Base-by-base conservation (phyloP, 1,284 basidiomycete species). In the Naganishia liquefaciens region DNA sequence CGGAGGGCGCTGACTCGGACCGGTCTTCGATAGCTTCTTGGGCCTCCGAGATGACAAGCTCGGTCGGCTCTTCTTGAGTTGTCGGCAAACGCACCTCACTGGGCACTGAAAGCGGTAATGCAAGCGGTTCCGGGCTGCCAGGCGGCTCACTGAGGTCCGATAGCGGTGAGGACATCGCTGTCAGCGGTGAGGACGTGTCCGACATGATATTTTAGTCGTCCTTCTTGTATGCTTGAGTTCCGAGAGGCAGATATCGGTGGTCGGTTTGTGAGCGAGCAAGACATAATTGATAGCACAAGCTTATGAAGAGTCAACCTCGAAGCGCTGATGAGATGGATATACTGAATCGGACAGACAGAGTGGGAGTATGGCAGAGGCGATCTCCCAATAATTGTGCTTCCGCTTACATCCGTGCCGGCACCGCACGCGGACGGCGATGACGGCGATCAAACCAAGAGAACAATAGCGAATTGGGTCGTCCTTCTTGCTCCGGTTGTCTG, bases 121-220 rank as follows among this genome's bases (percentile, higher is more conserved):
- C 30, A n/a, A 60, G 50, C 5, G 46, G 33, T 25, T 50, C 57
- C 15, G 57, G 57, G 27, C 57, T 60, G 39, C 57, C 46, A 37
- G 47, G 23, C 13, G 57, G 57, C 27, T 60, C 57, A 49, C 44
- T 49, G 47, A 60, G 57, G 23, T 60, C 57, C 21, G 57, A 50
- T n/a, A 60, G 33, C 37, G 57, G 57, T 27, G 57, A 60, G 21
- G 57, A 60, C 57, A 60, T 50, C 9, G 33, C 57, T 37, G 57
- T 60, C 57, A 60, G 39, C 57, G 57, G 57, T 17, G 57, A 60
- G 19, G 57, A 60, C 3, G 46, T 60, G 46, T 60, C 57, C 30
- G 57, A 60, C 57, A 60, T 60, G 57, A 19, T 57, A 33, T 50
- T 60, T 60, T 46, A 47, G 46, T 46, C 57, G 57, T 17, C 57